A percentile compares a stretch with the other conserved stretches of the same genome.
Evolutionary conservation across 176 grass and related monocot genomes (phyloP).

Genomic region (Rhynchospora breviuscula): DNA sequence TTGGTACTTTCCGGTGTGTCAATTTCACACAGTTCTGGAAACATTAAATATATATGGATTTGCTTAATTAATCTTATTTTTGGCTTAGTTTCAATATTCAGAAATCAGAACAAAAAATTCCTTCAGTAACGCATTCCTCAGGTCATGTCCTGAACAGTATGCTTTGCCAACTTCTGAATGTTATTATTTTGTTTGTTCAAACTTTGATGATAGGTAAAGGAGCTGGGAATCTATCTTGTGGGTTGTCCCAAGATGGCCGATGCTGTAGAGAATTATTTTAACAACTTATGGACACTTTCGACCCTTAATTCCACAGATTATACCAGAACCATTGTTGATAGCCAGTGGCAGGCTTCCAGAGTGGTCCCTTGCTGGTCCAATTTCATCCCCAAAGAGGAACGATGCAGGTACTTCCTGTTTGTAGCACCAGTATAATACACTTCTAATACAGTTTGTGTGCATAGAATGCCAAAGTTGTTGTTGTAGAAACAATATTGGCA

Average conservation of each 20-base stretch:
- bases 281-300: conserved; percentile 81
- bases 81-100: not conserved
- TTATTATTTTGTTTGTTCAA: not conserved
- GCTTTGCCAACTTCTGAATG: not conserved
- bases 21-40: not conserved
- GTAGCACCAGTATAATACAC: no score
- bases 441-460: no score
- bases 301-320: conserved; percentile 54
- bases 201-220: conserved; percentile 58
- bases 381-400: conserved; percentile 58
- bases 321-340: conserved; percentile 62
- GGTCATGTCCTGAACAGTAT: no score
- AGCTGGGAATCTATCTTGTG: conserved; percentile 77
- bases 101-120: not conserved
- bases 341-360: conserved; percentile 69
- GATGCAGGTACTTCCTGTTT: conserved; percentile 60
- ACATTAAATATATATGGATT: no score
- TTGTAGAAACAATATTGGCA: not conserved
- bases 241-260: conserved; percentile 61
- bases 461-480: not conserved
- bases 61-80: not conserved
- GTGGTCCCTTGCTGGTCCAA: conserved; percentile 95
- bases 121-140: not conserved
- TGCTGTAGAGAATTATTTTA: conserved; percentile 52
- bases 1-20: not conserved